Evolutionary conservation across 2,329 filamentous ascomycete genomes (phyloP).

Genomic region (Coleophoma cylindrospora): DNA sequence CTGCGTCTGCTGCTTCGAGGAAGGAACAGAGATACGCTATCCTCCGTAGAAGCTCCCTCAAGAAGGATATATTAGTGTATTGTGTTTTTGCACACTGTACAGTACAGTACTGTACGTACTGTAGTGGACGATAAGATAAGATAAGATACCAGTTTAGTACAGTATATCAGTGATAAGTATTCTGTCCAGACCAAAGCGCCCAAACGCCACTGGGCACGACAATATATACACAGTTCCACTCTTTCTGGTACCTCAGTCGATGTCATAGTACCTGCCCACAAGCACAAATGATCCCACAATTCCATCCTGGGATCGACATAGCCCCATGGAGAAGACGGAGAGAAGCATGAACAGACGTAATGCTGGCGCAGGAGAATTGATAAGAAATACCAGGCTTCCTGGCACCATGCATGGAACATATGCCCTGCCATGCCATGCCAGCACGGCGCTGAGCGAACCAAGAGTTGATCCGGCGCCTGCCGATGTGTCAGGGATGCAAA

Average conservation of each 20-base stretch:
- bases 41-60: conserved; percentile 17
- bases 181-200: no score
- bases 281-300: no score
- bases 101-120: no score
- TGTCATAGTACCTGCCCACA: no score
- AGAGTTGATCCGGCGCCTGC: no score
- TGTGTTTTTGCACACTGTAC: conserved; percentile 25
- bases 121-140: not conserved
- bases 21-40: conserved; percentile 22
- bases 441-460: no score
- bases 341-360: not conserved
- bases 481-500: no score
- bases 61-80: conserved; percentile 20
- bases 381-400: not conserved
- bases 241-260: no score
- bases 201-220: no score
- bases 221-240: no score
- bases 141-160: not conserved
- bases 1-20: conserved; percentile 19
- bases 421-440: not conserved
- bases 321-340: conserved; percentile 3
- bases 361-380: not conserved
- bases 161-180: not conserved
- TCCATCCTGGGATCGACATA: not conserved
- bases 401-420: not conserved